Percentiles rank a stretch among this genome's conserved stretches.
Evolutionary conservation across 2,329 filamentous ascomycete species (phyloP).

Genomic region (Hypoxylon sp.): DNA sequence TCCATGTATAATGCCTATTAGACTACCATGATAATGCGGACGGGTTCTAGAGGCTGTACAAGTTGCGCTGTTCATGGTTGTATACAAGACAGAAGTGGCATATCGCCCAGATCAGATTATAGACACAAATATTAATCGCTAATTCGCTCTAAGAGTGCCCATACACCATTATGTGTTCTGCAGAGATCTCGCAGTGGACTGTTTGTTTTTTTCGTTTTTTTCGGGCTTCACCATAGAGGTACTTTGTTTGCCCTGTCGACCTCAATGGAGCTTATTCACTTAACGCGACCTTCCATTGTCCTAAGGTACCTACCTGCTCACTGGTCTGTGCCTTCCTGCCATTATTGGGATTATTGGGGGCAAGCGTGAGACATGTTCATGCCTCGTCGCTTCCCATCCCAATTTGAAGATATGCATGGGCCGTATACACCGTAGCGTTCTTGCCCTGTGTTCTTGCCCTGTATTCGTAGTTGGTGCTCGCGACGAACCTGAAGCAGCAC

Average conservation of each 20-base stretch:
- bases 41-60: constrained; percentile 7
- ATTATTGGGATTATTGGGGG: background rate
- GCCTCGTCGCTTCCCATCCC: constrained; percentile 4
- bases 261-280: background rate
- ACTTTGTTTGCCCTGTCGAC: background rate
- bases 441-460: constrained; percentile 1
- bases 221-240: too few relatives aligned
- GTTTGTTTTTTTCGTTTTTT: background rate
- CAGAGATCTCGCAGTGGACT: background rate
- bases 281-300: background rate
- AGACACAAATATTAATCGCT: constrained; percentile 51
- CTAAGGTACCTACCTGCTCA: constrained; percentile 1
- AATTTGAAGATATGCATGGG: constrained; percentile 16
- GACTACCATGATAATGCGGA: constrained; percentile 29
- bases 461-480: background rate
- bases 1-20: constrained; percentile 25
- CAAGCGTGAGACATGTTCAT: constrained; percentile 30
- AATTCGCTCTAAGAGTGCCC: constrained; percentile 39
- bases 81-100: constrained; percentile 29
- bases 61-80: constrained; percentile 21
- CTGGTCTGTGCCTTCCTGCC: constrained; percentile 22
- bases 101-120: constrained; percentile 29
- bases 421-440: constrained; percentile 22
- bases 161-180: background rate
- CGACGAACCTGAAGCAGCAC: background rate